phyloP scores from a whole-genome alignment of 495 filamentous ascomycete genomes.

The Bombardia bombarda region DNA sequence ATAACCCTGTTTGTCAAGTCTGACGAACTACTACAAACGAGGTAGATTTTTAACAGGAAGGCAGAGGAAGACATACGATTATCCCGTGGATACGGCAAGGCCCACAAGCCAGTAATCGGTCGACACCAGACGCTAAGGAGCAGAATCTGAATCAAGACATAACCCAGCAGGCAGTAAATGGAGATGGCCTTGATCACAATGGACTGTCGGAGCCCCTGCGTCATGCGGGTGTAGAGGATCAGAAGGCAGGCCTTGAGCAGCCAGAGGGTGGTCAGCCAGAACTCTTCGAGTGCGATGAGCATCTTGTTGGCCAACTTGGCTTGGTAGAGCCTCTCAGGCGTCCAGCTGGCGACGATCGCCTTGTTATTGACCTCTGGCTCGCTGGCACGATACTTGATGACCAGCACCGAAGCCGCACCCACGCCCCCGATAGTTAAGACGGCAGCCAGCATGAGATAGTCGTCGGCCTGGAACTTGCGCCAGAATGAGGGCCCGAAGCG shows the following conservation, averaged over 20 bases:
- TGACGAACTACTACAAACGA: not conserved
- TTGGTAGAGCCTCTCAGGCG: conserved; percentile 16
- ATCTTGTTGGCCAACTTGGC: conserved; percentile 29
- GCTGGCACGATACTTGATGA: conserved; percentile 22
- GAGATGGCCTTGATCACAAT: conserved; percentile 6
- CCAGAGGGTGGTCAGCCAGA: conserved; percentile 7
- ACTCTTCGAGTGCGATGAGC: conserved; percentile 31
- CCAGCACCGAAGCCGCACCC: not conserved
- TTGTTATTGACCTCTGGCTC: conserved; percentile 23
- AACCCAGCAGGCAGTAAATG: conserved; percentile 12
- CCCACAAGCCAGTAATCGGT: conserved; percentile 55
- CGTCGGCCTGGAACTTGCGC: conserved; percentile 11
- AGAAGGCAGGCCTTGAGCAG: conserved; percentile 13
- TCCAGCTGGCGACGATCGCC: conserved; percentile 16
- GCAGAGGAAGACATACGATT: not conserved
- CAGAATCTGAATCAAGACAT: conserved; percentile 33
- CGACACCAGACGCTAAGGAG: conserved; percentile 57
- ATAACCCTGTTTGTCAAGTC: not conserved
- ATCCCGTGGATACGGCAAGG: conserved; percentile 32
- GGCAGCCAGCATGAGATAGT: conserved; percentile 11
- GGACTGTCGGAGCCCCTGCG: conserved; percentile 2
- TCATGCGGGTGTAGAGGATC: conserved; percentile 10
- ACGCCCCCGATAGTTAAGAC: conserved; percentile 1
- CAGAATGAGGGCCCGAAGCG: not conserved
- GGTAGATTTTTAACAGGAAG: too few species aligned